Conservation (phyloP, 495 filamentous ascomycete species). For the Barbatosphaeria neglecta region DNA sequence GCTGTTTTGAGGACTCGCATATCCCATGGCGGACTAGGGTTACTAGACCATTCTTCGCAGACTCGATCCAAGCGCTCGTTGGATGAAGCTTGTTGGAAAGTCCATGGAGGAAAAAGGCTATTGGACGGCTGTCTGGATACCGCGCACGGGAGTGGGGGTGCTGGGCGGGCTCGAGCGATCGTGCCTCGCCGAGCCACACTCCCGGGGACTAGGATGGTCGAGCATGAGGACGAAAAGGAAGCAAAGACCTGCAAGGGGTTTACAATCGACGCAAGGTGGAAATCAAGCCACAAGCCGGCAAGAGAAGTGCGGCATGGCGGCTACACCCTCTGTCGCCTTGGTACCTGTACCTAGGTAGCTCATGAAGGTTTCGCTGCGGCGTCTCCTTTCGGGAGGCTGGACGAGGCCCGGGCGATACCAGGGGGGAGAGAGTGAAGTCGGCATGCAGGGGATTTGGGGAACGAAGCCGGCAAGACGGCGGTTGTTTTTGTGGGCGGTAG, state of each 20-base stretch:
- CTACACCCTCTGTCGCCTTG: too few relatives aligned
- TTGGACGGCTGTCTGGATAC: neutral
- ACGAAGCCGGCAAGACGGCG: neutral
- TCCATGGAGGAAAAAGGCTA: neutral
- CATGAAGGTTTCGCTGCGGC: neutral
- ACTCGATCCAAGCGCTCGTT: constrained; percentile 1
- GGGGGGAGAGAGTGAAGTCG: neutral
- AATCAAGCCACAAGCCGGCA: neutral
- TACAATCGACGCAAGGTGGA: neutral
- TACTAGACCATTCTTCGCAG: neutral
- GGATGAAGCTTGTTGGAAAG: constrained; percentile 1
- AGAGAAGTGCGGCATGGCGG: neutral
- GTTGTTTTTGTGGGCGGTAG: constrained; percentile 1
- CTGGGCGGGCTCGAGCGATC: neutral
- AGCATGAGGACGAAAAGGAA: neutral
- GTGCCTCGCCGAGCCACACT: neutral
- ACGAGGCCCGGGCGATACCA: neutral
- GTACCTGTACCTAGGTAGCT: too few relatives aligned
- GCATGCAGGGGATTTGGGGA: neutral
- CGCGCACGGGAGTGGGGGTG: neutral
- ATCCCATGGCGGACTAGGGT: neutral
- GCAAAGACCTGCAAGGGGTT: neutral
- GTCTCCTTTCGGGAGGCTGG: neutral
- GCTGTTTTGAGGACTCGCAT: constrained; percentile 1
- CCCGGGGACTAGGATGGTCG: neutral